phyloP scores from a whole-genome alignment of 164 flowering plant species.

The Protea cynaroides region DNA sequence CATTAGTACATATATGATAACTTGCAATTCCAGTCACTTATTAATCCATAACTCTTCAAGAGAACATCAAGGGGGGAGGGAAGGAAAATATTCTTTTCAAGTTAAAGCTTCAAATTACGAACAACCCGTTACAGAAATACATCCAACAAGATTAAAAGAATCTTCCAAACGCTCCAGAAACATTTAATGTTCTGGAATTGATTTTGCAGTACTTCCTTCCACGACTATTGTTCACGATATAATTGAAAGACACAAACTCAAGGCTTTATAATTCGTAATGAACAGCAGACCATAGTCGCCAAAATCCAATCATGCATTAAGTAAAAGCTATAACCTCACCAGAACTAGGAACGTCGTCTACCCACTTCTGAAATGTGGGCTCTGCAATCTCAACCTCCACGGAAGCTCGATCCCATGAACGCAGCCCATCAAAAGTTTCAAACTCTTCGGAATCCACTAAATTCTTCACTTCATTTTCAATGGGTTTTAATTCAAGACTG shows the following conservation, averaged over 20 bases:
- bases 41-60: too few species aligned
- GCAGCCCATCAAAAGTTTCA: slow-evolving; percentile 21
- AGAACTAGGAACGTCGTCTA: slow-evolving; percentile 19
- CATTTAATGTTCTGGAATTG: too few species aligned
- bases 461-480: not conserved
- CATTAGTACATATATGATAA: too few species aligned
- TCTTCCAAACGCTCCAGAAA: too few species aligned
- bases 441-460: not conserved
- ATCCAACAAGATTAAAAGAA: too few species aligned
- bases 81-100: too few species aligned
- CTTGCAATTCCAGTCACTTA: too few species aligned
- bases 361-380: slow-evolving; percentile 29
- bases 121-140: too few species aligned
- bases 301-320: not conserved
- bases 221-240: not conserved
- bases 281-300: not conserved
- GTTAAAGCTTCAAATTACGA: too few species aligned
- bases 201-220: not conserved
- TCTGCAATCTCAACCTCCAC: slow-evolving; percentile 28
- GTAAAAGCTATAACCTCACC: slow-evolving; percentile 10
- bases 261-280: not conserved
- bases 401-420: slow-evolving; percentile 25
- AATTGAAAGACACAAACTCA: too few species aligned
- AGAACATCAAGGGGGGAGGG: too few species aligned
- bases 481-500: not conserved